A percentile compares a stretch with the other conserved stretches of the same genome.
These are phyloP conservation scores for Macrolepiota fuliginosa DNA, from an alignment of 768 basidiomycete genomes.

Conservation along the genomic window DNA sequence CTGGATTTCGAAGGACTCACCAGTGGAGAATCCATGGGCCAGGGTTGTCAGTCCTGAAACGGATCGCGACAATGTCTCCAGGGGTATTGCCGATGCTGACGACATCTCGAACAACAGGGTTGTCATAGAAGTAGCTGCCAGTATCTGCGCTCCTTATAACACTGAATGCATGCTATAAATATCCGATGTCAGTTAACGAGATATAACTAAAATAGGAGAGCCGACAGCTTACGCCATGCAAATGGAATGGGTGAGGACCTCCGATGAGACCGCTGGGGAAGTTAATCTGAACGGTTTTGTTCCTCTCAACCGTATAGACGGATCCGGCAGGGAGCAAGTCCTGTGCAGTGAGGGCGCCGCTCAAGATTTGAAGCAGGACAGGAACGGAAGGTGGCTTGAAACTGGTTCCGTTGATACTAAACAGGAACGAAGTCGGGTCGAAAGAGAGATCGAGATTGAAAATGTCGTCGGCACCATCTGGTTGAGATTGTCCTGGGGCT, in stretches of 20 bases:
- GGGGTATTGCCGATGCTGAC: constrained; percentile 27
- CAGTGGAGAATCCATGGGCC: constrained; percentile 54
- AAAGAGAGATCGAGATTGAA: constrained; percentile 21
- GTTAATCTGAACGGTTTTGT: constrained; percentile 35
- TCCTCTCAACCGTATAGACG: constrained; percentile 43
- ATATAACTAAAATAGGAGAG: background rate
- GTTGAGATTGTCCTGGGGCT: constrained; percentile 21
- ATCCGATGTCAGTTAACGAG: background rate
- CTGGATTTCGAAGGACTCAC: constrained; percentile 21
- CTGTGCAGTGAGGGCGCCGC: constrained; percentile 43
- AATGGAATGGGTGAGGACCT: constrained; percentile 38
- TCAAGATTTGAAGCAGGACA: constrained; percentile 57
- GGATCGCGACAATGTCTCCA: constrained; percentile 40
- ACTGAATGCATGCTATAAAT: constrained; percentile 39
- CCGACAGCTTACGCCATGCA: constrained; percentile 28
- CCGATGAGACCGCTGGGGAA: constrained; percentile 33
- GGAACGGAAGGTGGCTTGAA: constrained; percentile 36
- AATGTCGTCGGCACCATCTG: constrained; percentile 20
- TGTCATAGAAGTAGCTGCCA: constrained; percentile 38
- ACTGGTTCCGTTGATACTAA: constrained; percentile 14
- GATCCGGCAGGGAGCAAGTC: constrained; percentile 48
- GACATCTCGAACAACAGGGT: constrained; percentile 35
- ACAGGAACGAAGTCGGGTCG: background rate
- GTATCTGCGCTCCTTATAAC: constrained; percentile 39
- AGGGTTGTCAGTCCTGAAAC: constrained; percentile 50